phyloP scores from a whole-genome alignment of 805 yeast genomes.

The Yarrowia sp. region DNA sequence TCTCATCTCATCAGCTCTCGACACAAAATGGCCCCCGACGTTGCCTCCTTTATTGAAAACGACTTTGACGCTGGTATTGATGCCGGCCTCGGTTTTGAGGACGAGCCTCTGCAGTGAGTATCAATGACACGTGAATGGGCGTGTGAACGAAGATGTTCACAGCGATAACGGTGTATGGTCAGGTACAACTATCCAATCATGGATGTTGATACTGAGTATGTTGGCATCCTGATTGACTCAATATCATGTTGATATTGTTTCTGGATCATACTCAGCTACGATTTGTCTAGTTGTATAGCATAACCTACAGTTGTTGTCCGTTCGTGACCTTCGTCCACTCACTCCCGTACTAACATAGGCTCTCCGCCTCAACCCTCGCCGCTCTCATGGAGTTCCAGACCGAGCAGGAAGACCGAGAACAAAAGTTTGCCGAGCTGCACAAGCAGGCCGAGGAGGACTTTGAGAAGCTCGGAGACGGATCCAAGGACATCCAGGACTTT shows the following conservation, averaged over 20 bases:
- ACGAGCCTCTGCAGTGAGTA: constrained; percentile 23
- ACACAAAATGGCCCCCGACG: constrained; percentile 21
- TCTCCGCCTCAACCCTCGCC: constrained; percentile 52
- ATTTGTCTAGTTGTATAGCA: no score
- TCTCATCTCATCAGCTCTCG: neutral
- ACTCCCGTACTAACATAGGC: constrained; percentile 29
- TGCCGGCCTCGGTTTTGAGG: constrained; percentile 15
- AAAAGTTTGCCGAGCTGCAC: constrained; percentile 55
- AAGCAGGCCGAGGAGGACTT: constrained; percentile 57
- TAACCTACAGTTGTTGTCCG: neutral
- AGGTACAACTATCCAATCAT: no score
- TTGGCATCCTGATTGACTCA: no score
- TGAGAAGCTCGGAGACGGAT: constrained; percentile 37
- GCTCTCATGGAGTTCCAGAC: constrained; percentile 60
- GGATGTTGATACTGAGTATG: no score
- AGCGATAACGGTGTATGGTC: no score
- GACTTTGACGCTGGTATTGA: neutral
- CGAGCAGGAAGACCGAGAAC: constrained; percentile 59
- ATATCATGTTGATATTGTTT: no score
- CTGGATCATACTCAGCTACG: no score
- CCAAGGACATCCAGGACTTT: constrained; percentile 65
- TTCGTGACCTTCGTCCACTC: neutral
- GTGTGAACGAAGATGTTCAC: no score
- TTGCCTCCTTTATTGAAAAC: constrained; percentile 1
- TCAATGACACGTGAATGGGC: no score